Conservation (phyloP, 495 filamentous ascomycete genomes). For the Viridothelium virens region DNA sequence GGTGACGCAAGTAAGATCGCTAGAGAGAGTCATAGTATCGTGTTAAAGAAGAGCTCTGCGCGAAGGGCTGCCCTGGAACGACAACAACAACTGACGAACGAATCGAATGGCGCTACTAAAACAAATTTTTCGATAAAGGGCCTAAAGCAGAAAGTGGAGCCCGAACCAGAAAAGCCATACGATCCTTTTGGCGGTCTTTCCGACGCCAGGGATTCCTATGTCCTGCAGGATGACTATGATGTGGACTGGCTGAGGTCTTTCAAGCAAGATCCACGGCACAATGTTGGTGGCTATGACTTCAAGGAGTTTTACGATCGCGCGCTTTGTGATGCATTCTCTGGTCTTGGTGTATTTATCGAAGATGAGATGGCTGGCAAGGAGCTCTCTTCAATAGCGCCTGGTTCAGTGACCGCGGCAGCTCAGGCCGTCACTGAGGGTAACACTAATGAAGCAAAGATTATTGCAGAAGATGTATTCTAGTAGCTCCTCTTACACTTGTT, state of each 20-base stretch:
- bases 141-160: slow-evolving; percentile 55
- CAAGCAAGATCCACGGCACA: slow-evolving; percentile 50
- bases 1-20: slow-evolving; percentile 46
- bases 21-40: slow-evolving; percentile 51
- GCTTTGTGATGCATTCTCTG: slow-evolving; percentile 82
- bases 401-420: slow-evolving; percentile 11
- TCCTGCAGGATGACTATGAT: slow-evolving; percentile 58
- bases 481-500: neutral
- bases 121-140: slow-evolving; percentile 58
- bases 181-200: slow-evolving; percentile 79
- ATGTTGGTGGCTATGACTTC: slow-evolving; percentile 77
- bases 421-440: neutral
- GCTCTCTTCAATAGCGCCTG: slow-evolving; percentile 14
- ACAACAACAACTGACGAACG: slow-evolving; percentile 30
- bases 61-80: slow-evolving; percentile 28
- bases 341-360: slow-evolving; percentile 71
- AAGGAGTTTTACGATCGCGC: slow-evolving; percentile 70
- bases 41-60: slow-evolving; percentile 57
- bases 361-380: slow-evolving; percentile 59
- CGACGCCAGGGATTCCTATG: slow-evolving; percentile 60
- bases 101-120: slow-evolving; percentile 29
- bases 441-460: neutral
- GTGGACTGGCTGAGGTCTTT: slow-evolving; percentile 54
- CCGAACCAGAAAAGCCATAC: slow-evolving; percentile 65
- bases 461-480: neutral